Base-by-base conservation (phyloP, 2,329 filamentous ascomycete genomes). In the Teratosphaeriaceae sp. region DNA sequence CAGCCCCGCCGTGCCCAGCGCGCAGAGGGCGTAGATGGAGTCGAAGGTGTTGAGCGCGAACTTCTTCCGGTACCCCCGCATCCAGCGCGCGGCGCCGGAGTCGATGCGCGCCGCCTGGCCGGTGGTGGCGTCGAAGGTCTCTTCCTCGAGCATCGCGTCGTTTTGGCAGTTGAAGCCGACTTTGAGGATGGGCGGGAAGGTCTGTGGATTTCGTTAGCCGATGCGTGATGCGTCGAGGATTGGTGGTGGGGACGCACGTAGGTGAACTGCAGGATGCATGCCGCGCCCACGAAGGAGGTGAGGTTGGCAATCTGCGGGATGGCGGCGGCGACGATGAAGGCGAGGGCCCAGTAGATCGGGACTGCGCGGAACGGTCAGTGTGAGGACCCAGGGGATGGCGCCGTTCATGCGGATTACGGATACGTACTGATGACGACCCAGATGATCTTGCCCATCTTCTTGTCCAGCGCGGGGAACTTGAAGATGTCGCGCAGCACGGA, bases 221-320 rank as follows among this genome's bases (percentile, higher is more conserved):
- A n/a, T n/a, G n/a, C n/a, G n/a, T n/a, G n/a, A n/a, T n/a, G n/a
- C n/a, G n/a, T 66, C 27, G 76, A 55, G 33, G 73, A 52, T 0
- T 72, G 69, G 0, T 24, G 11, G 80, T 73, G 2, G 74, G 78
- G 31, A 34, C 31, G 18, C 20, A 34, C 31, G 59, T 80, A 81
- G 2, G 72, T 75, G 59, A 80, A 79, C 46, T 77, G 72, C 41
- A 80, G 56, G 43, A 78, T 75, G 51, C 71, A 76, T 1, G 75
- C 60, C 1, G 75, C 75, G 3, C 69, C 71, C 16, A 79, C 70
- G 38, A 80, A 64, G 2, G 68, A 66, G 20, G 48, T 48, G 2
- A 65, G 44, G 31, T 52, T 46, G 18, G 30, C 38, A 38, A 58
- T 49, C 47, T 77, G 67, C 19, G 76, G 76, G 18, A 80, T 71